Evolutionary conservation across 108 stramenopile species (phyloP).

Genomic region (Skeletonema potamos): DNA sequence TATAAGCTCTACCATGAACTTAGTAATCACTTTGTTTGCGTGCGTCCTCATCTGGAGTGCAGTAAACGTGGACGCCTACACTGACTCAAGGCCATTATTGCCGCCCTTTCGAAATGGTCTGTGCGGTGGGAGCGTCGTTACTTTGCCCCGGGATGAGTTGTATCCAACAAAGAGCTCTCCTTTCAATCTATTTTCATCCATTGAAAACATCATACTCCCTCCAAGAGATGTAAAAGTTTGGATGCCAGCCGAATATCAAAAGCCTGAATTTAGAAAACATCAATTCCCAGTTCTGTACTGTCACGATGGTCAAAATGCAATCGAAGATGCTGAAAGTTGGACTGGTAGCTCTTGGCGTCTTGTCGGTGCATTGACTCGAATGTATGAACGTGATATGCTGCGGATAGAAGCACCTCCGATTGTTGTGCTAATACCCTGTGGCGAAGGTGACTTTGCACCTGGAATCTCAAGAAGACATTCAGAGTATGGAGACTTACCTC

Average conservation of each 20-base stretch:
- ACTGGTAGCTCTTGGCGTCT: conserved; percentile 73
- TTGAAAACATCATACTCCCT: conserved; percentile 1
- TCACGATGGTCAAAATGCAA: conserved; percentile 77
- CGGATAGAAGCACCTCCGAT: conserved; percentile 42
- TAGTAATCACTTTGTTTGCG: background rate
- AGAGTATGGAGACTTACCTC: conserved; percentile 64
- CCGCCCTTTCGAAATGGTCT: conserved; percentile 24
- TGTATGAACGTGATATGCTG: conserved; percentile 45
- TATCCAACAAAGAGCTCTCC: conserved; percentile 5
- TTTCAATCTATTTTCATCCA: background rate
- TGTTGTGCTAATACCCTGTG: conserved; percentile 42
- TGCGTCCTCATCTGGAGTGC: background rate
- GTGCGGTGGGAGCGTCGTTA: conserved; percentile 15
- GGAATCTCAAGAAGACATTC: conserved; percentile 39
- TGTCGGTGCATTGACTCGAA: conserved; percentile 64
- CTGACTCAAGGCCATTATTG: background rate
- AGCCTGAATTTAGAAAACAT: background rate
- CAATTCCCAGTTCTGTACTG: conserved; percentile 57
- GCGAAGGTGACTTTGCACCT: conserved; percentile 40
- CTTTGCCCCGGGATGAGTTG: conserved; percentile 5
- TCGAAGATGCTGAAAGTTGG: conserved; percentile 61
- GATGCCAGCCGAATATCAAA: conserved; percentile 64
- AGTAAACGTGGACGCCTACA: background rate
- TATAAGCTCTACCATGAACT: too few species aligned
- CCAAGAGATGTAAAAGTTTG: conserved; percentile 63